Percentiles rank a stretch among this genome's conserved stretches.
phyloP scores from a whole-genome alignment of 2,329 filamentous ascomycete species.

The Venturia aucupariae region DNA sequence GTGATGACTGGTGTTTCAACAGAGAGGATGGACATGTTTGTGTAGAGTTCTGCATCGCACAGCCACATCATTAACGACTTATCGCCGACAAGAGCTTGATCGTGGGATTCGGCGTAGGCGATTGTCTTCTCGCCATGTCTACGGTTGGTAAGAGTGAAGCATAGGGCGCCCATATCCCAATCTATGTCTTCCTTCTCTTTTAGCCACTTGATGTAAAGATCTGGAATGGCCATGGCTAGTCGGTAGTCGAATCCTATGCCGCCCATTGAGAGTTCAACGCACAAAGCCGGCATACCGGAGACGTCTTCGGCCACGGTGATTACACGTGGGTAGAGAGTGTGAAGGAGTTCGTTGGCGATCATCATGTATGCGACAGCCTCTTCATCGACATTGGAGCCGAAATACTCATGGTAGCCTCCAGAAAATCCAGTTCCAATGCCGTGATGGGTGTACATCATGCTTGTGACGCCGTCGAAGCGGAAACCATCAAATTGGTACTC shows the following conservation, averaged over 20 bases:
- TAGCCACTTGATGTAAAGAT: slow-evolving; percentile 98
- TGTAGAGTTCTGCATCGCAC: slow-evolving; percentile 94
- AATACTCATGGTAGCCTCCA: slow-evolving; percentile 97
- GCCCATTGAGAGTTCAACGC: slow-evolving; percentile 72
- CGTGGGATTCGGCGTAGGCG: slow-evolving; percentile 93
- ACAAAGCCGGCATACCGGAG: slow-evolving; percentile 96
- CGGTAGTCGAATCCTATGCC: slow-evolving; percentile 96
- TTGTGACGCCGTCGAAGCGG: slow-evolving; percentile 95
- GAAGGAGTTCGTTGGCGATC: slow-evolving; percentile 92
- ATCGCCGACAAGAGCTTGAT: slow-evolving; percentile 96
- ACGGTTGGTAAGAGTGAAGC: slow-evolving; percentile 82
- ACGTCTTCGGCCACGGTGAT: slow-evolving; percentile 97
- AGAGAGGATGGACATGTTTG: slow-evolving; percentile 83
- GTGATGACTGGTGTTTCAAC: slow-evolving; percentile 83
- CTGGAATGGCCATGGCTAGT: slow-evolving; percentile 92
- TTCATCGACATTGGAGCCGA: slow-evolving; percentile 78
- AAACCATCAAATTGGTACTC: slow-evolving; percentile 96
- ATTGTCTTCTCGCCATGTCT: slow-evolving; percentile 97
- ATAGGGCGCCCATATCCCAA: slow-evolving; percentile 82
- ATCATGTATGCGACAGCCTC: slow-evolving; percentile 93
- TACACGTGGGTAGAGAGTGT: slow-evolving; percentile 73
- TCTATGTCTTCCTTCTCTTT: slow-evolving; percentile 87
- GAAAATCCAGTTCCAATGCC: slow-evolving; percentile 98
- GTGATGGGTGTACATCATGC: slow-evolving; percentile 94
- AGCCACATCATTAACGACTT: slow-evolving; percentile 98